Percentiles rank a stretch among this genome's conserved stretches.
Conservation (phyloP, 345 rosid genomes). For the Salix caprea region DNA sequence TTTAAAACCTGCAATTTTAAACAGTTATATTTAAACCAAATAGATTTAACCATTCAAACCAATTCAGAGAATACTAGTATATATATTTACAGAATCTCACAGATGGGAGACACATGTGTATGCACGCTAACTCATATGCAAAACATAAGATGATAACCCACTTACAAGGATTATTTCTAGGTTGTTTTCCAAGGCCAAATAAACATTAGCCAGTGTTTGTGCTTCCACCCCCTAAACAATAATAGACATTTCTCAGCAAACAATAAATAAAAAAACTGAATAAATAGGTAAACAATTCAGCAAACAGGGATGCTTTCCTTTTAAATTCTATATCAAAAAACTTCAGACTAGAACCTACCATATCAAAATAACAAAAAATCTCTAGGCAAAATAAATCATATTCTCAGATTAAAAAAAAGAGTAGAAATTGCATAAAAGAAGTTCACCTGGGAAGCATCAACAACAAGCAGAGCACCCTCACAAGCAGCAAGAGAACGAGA, state of each 20-base stretch:
- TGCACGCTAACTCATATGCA: not conserved
- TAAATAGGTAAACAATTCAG: not conserved
- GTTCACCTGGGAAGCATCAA: conserved; percentile 96
- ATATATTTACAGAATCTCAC: not conserved
- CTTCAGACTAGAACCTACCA: not conserved
- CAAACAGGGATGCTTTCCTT: not conserved
- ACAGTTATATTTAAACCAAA: not conserved
- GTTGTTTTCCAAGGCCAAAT: conserved; percentile 90
- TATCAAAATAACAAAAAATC: not conserved
- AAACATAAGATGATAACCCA: conserved; percentile 9
- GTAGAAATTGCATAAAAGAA: not conserved
- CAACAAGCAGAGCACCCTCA: conserved; percentile 99
- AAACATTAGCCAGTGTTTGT: conserved; percentile 92
- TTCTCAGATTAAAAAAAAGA: not conserved
- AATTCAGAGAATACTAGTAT: not conserved
- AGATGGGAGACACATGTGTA: not conserved
- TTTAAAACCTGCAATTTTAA: conserved; percentile 61
- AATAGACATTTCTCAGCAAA: not conserved
- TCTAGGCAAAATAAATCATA: not conserved
- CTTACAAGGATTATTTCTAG: conserved; percentile 96
- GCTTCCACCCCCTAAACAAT: conserved; percentile 90
- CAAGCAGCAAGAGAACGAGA: conserved; percentile 99
- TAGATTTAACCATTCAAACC: not conserved
- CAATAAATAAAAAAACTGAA: not conserved
- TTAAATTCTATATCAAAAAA: not conserved